phyloP scores from a whole-genome alignment of 2,329 filamentous ascomycete species.

The Graphiopsis chlorocephala region DNA sequence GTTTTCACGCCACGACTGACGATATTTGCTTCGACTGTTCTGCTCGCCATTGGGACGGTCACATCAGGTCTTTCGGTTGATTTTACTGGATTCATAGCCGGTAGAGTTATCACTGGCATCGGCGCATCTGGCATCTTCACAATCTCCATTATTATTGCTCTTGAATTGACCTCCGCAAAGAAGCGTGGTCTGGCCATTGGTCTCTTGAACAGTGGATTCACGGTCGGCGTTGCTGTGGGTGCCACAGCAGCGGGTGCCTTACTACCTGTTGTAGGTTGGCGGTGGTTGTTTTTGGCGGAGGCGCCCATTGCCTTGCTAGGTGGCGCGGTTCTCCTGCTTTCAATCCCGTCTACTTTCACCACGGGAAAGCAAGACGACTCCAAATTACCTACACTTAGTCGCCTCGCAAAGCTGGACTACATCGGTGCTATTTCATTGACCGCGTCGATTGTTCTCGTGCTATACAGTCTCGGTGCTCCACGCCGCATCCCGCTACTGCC shows the following conservation, averaged over 20 bases:
- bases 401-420: slow-evolving; percentile 68
- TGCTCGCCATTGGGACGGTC: slow-evolving; percentile 61
- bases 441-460: slow-evolving; percentile 65
- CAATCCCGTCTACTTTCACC: slow-evolving; percentile 53
- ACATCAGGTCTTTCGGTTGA: slow-evolving; percentile 61
- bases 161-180: slow-evolving; percentile 68
- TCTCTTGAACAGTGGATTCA: slow-evolving; percentile 69
- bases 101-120: slow-evolving; percentile 64
- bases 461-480: slow-evolving; percentile 66
- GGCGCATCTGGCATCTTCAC: slow-evolving; percentile 72
- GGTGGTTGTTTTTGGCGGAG: slow-evolving; percentile 71
- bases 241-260: slow-evolving; percentile 68
- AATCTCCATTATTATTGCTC: slow-evolving; percentile 69
- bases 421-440: slow-evolving; percentile 65
- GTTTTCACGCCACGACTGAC: slow-evolving; percentile 69
- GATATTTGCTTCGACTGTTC: slow-evolving; percentile 59
- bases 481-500: slow-evolving; percentile 58
- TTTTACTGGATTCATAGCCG: slow-evolving; percentile 64
- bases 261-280: slow-evolving; percentile 65
- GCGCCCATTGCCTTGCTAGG: slow-evolving; percentile 61
- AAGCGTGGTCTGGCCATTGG: slow-evolving; percentile 72
- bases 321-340: slow-evolving; percentile 61
- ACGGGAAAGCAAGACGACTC: slow-evolving; percentile 33
- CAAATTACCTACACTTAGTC: slow-evolving; percentile 47
- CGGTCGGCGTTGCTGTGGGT: slow-evolving; percentile 67